Conservation (phyloP, 805 yeast genomes). For the Kodamaea sagamina region DNA sequence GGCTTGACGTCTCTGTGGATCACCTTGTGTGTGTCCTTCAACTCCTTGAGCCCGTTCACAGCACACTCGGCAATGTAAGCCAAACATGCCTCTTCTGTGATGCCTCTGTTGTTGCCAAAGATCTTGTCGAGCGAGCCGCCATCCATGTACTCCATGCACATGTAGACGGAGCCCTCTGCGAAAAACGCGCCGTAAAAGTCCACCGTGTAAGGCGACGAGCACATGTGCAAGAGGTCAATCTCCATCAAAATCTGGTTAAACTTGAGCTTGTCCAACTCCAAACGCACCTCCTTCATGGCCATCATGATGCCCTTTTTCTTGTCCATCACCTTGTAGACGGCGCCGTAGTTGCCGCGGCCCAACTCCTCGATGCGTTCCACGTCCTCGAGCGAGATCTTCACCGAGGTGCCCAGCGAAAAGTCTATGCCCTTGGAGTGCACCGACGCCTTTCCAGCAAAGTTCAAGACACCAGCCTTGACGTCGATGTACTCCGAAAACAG, state of each 20-base stretch:
- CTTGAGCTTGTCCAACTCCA: constrained; percentile 91
- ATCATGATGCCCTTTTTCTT: constrained; percentile 87
- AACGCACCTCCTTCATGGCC: constrained; percentile 97
- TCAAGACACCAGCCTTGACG: constrained; percentile 86
- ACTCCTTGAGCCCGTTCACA: constrained; percentile 74
- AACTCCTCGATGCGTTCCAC: constrained; percentile 80
- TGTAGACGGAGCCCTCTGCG: constrained; percentile 95
- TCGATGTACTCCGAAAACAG: constrained; percentile 87
- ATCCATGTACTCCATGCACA: constrained; percentile 98
- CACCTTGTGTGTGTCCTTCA: constrained; percentile 88
- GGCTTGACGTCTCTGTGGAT: constrained; percentile 98
- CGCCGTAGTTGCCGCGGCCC: constrained; percentile 96
- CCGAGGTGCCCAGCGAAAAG: constrained; percentile 84
- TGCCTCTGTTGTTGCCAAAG: constrained; percentile 62
- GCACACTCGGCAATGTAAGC: constrained; percentile 81
- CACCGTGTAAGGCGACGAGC: constrained; percentile 87
- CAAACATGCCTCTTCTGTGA: constrained; percentile 72
- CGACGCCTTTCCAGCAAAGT: constrained; percentile 92
- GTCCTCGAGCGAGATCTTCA: constrained; percentile 84
- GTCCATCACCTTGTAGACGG: constrained; percentile 89
- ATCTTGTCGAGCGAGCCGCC: constrained; percentile 91
- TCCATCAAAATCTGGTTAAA: constrained; percentile 96
- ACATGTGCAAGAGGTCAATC: constrained; percentile 87
- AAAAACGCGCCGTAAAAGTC: constrained; percentile 98
- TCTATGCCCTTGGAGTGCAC: constrained; percentile 90